Percentiles rank a stretch among this genome's conserved stretches.
Evolutionary conservation across 176 grass and related monocot genomes (phyloP).

Genomic region (Phragmites australis): DNA sequence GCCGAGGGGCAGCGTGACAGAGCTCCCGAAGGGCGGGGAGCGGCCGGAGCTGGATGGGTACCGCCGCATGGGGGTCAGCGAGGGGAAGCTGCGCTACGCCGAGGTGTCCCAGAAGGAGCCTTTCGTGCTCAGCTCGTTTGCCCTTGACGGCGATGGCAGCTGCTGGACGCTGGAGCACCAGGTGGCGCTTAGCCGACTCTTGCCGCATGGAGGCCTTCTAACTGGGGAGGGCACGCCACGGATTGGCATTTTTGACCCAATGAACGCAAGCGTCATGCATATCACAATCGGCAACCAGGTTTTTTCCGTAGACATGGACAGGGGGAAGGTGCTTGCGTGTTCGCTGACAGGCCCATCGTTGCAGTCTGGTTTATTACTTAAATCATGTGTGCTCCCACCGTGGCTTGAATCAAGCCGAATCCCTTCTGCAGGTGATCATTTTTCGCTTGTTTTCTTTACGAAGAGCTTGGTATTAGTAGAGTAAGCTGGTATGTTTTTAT

Average conservation of each 20-base stretch:
- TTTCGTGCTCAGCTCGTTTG: conserved; percentile 35
- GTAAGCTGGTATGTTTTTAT: neutral
- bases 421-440: conserved; percentile 19
- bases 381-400: conserved; percentile 8
- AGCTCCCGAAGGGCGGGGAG: neutral
- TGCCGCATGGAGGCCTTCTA: neutral
- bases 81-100: conserved; percentile 33
- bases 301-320: conserved; percentile 36
- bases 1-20: conserved; percentile 31
- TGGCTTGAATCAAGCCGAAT: conserved; percentile 35
- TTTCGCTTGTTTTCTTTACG: neutral
- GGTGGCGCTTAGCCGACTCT: conserved; percentile 13
- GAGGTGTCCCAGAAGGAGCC: conserved; percentile 35
- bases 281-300: neutral
- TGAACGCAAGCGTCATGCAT: conserved; percentile 23
- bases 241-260: conserved; percentile 22
- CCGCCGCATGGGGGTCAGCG: conserved; percentile 25
- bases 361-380: neutral
- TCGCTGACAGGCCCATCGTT: too few species aligned
- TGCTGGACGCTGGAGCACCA: conserved; percentile 32
- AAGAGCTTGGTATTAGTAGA: neutral
- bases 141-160: neutral
- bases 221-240: neutral
- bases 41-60: neutral
- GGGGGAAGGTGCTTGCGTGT: neutral